Evolutionary conservation across 176 grass and related monocot genomes (phyloP), one percentile per base, ranked within the genome.

Genomic region (Panicum miliaceum): DNA sequence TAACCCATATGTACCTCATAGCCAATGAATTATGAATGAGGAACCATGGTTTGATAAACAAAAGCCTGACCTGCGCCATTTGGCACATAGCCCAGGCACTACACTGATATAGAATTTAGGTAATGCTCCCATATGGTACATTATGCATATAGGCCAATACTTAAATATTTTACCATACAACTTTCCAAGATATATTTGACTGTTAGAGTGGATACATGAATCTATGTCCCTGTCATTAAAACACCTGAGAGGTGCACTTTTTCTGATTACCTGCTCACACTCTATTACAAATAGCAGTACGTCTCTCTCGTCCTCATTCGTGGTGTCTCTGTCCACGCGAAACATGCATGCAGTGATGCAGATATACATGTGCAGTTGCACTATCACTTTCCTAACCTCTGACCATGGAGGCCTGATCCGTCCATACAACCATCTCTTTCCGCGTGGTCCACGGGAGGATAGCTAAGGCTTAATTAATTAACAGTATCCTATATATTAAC

Each of bases 361-460:
- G 51, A n/a, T n/a, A 19, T 20, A 54, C 4, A 54, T 8, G 20
- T 57, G 8, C 7, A 46, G 59, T 19, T 87, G 70, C 29, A 77
- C 82, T 18, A 9, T 88, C 64, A 4, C 64, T 38, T 67, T 67
- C 35, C n/a, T n/a, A n/a, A n/a, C n/a, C n/a, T n/a, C 35, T 20
- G 54, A 57, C 54, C 20, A 0, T 9, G 10, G 0, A 38, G 18
- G 38, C 35, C 1, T 38, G 7, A 22, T 66, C 34, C 3, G 1
- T 38, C 32, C 18, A 37, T 19, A 36, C 7, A 57, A n/a, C 54
- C 7, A 57, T 57, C 54, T 37, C 2, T 66, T 3, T 66, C 64
- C 64, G 9, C 34, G 64, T 66, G 64, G 64, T 66, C 34, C 34
- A 37, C 7, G 64, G 16, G 18, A 16, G 64, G 34, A 64, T 57